Percentiles rank a stretch among this genome's conserved stretches.
phyloP scores from a whole-genome alignment of 75 land plant genomes.

The Azolla pinnata region DNA sequence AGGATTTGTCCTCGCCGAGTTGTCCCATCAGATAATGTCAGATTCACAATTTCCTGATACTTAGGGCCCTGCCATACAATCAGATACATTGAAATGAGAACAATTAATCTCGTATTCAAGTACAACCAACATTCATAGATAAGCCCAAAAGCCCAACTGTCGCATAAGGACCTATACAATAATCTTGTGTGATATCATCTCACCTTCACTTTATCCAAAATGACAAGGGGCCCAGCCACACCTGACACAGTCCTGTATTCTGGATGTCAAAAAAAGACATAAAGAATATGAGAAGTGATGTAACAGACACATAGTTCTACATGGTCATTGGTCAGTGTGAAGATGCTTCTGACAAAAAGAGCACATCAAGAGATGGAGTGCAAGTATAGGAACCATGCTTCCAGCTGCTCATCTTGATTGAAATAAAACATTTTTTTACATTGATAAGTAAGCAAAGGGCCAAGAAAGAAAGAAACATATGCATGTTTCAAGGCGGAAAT shows the following conservation, averaged over 20 bases:
- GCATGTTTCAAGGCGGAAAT: neutral
- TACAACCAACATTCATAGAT: neutral
- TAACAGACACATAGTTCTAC: too few relatives aligned
- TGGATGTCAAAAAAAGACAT: conserved; percentile 21
- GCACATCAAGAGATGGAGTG: too few relatives aligned
- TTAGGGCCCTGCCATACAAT: conserved; percentile 68
- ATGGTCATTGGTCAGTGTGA: too few relatives aligned
- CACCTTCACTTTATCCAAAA: conserved; percentile 97
- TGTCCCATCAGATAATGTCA: conserved; percentile 91
- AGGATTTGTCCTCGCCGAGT: conserved; percentile 85
- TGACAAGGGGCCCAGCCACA: conserved; percentile 95
- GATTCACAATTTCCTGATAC: conserved; percentile 93
- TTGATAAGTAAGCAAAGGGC: neutral
- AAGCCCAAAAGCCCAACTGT: too few relatives aligned
- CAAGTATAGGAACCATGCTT: too few relatives aligned
- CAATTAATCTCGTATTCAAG: neutral
- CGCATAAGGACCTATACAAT: too few relatives aligned
- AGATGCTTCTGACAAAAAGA: too few relatives aligned
- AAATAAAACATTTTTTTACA: too few relatives aligned
- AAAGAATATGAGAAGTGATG: neutral
- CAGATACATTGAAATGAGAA: neutral
- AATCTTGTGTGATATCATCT: too few relatives aligned
- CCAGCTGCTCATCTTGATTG: too few relatives aligned
- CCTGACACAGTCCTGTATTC: conserved; percentile 97
- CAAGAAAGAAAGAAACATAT: neutral